These are phyloP conservation scores for Mycena venus DNA, from an alignment of 768 basidiomycete genomes.

Conservation along the genomic window DNA sequence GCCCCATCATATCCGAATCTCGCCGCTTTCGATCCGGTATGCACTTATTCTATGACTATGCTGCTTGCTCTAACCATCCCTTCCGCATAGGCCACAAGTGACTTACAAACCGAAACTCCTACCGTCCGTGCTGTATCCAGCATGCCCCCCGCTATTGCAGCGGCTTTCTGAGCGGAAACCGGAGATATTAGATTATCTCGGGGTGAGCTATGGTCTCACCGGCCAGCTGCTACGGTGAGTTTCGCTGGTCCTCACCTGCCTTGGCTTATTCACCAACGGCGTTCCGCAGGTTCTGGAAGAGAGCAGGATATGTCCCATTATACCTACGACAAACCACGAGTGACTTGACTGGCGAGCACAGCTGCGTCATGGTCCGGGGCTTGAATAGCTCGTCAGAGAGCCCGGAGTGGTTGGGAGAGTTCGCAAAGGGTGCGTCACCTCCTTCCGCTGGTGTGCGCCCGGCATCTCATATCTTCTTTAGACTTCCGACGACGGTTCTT, in stretches of 20 bases:
- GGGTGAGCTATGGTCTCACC: conserved; percentile 96
- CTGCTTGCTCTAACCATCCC: background rate
- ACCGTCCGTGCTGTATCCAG: conserved; percentile 76
- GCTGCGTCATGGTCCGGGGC: conserved; percentile 94
- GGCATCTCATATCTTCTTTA: conserved; percentile 43
- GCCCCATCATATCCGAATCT: conserved; percentile 75
- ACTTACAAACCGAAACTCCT: conserved; percentile 84
- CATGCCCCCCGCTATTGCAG: conserved; percentile 95
- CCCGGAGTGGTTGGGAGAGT: conserved; percentile 90
- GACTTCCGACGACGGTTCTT: conserved; percentile 96
- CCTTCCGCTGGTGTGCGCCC: background rate
- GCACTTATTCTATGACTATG: conserved; percentile 22
- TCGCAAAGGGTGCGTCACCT: conserved; percentile 76
- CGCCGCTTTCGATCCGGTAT: conserved; percentile 59
- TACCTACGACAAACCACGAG: conserved; percentile 95
- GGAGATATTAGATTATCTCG: conserved; percentile 92
- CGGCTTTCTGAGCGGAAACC: conserved; percentile 92
- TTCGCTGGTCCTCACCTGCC: background rate
- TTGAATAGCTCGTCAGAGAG: conserved; percentile 74
- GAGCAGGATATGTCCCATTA: conserved; percentile 90
- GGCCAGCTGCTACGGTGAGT: conserved; percentile 81
- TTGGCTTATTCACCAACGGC: background rate
- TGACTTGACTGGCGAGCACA: conserved; percentile 96
- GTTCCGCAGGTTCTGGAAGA: conserved; percentile 90
- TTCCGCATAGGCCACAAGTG: conserved; percentile 43